Percentiles rank a stretch among this genome's conserved stretches.
These are phyloP conservation scores for Tricharina praecox DNA, from an alignment of 495 filamentous ascomycete genomes.

Conservation along the genomic window DNA sequence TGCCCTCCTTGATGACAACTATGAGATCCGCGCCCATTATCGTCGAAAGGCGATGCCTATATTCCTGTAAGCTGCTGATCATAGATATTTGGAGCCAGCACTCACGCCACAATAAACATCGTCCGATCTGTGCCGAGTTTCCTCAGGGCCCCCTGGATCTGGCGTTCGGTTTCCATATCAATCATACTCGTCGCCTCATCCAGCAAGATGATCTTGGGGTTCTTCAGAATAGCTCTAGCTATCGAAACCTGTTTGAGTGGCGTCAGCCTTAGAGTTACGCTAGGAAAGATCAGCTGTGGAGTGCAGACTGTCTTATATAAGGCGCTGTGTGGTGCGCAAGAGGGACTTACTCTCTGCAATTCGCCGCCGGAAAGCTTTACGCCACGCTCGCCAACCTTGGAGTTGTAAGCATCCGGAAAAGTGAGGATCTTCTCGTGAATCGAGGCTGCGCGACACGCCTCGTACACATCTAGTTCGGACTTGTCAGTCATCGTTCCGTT, in stretches of 20 bases:
- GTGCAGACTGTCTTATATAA: no score
- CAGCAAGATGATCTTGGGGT: constrained; percentile 36
- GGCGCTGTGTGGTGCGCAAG: no score
- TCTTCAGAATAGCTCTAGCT: constrained; percentile 40
- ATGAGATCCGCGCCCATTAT: constrained; percentile 55
- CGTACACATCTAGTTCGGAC: constrained; percentile 41
- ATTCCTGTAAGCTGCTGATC: not conserved
- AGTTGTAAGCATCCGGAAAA: constrained; percentile 43
- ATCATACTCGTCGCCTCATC: constrained; percentile 41
- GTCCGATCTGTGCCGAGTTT: constrained; percentile 40
- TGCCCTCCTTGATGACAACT: constrained; percentile 46
- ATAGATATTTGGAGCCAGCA: constrained; percentile 16
- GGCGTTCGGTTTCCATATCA: constrained; percentile 45
- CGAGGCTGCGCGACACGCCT: constrained; percentile 51
- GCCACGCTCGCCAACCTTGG: constrained; percentile 31
- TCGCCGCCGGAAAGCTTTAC: constrained; percentile 58
- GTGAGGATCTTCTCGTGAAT: constrained; percentile 52
- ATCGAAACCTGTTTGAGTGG: constrained; percentile 37
- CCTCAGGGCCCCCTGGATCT: constrained; percentile 51
- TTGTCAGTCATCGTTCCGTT: no score
- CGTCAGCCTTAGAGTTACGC: constrained; percentile 3
- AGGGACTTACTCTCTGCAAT: constrained; percentile 46
- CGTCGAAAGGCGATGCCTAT: constrained; percentile 46
- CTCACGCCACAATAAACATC: constrained; percentile 47
- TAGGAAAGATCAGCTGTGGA: not conserved